These are phyloP conservation scores for Hordeum vulgare DNA, from an alignment of 176 grass and related monocot genomes.

Conservation along the genomic window MorexV3_pseudomolecules_assembly NC_058521.1:565296776-565297275, in stretches of 20 bases:
- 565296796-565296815: neutral
- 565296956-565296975: neutral
- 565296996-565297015: neutral
- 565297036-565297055: neutral
- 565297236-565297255: neutral
- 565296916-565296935: constrained; percentile 1
- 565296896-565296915: neutral
- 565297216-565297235: neutral
- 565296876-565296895: neutral
- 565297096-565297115: neutral
- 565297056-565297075: neutral
- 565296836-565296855: neutral
- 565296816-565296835: neutral
- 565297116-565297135: neutral
- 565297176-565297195: neutral
- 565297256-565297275: neutral
- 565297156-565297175: neutral
- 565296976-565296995: neutral
- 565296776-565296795: neutral
- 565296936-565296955: neutral
- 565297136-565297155: neutral
- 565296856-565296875: neutral
- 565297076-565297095: neutral
- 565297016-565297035: neutral
- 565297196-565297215: neutral